Base-by-base conservation (phyloP, 75 land plant genomes). In the Sequoiadendron giganteum region DNA sequence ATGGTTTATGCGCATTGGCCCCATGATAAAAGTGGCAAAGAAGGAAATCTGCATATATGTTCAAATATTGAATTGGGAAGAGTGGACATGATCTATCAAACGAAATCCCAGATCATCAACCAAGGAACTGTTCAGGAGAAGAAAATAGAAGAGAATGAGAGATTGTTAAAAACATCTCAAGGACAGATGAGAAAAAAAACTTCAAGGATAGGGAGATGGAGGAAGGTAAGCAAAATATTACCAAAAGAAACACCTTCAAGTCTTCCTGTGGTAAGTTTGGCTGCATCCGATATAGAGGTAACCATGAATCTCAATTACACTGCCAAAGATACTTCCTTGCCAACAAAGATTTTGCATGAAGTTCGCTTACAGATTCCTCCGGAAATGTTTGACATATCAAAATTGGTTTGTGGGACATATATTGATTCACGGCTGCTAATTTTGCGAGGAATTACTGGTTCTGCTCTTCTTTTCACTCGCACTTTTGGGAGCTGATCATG, bases 381-480 rank as follows among this genome's bases (percentile, higher is more conserved):
- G 0, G 99, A 96, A 84, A 91, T 96, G 90, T 97, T 97, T 86
- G 99, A 96, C 90, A 52, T 96, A 81, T 92, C 97, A 11, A 93
- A 91, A 40, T 65, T 97, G 65, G 95, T 96, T 0, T 97, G 99
- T 91, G 99, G 95, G 45, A 96, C 99, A 18, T 97, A 97, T 78
- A 58, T 97, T 8, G 99, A 97, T 87, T 86, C 94, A 4, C 90
- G 97, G 87, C 58, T 97, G 87, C 81, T 97, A 55, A 86, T 97
- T 28, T 91, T 97, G 21, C 91, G 95, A 30, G 93, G 95, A 3
- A 90, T 96, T 8, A 89, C 93, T 49, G 99, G 99, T 19, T 93
- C 97, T 40, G 99, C 99, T 28, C 86, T 95, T 28, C 61, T 97
- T 19, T 95, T 96, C 79, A 90, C 94, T n/a, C 84, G 84, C 84